Evolutionary conservation across 345 rosid genomes (phyloP), one percentile per base, ranked within the genome.

Genomic region (Melaleuca alternifolia): DNA sequence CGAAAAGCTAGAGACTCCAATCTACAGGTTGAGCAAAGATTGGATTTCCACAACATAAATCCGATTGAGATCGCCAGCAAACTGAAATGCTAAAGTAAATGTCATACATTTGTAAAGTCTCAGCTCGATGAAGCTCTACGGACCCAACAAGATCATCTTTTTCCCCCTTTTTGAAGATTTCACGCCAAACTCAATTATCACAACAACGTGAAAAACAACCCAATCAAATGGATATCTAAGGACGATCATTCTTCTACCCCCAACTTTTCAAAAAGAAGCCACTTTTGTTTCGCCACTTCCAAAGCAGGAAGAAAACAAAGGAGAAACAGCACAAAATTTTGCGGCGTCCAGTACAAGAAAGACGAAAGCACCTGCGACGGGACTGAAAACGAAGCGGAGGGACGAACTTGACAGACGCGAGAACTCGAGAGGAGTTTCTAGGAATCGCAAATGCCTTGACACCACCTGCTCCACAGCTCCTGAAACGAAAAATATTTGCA

Each of bases 1-100:
- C 2, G 48, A 33, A 33, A 16, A 71, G 79, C 79, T 33, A 71
- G 48, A 71, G 24, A 16, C 20, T 33, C 7, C 46, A 2, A 16
- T 65, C 12, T 10, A 2, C 79, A 71, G 79, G 24, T 33, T 71
- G 48, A 71, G 1, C 48, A 71, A 71, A 37, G 79, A 37, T 24
- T 9, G 48, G 79, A 71, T 18, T 71, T 6, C 81, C 81, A 71
- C 26, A 5, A 71, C 26, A 71, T 37, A 37, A 54, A 21, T 71
- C 37, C 18, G 0, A 13, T 6, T 6, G 71, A 13, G 13, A 59
- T n/a, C 71, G 0, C 37, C 37, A 4, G 71, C 71, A 15, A n/a
- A 59, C 33, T 1, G 71, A 59, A 59, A 59, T n/a, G 71, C 37
- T n/a, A 59, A 0, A n/a, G 71, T 3, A n/a, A 71, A 37, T 10